Base-by-base conservation (phyloP, 2,329 filamentous ascomycete genomes). In the Scedosporium apiospermum region DNA sequence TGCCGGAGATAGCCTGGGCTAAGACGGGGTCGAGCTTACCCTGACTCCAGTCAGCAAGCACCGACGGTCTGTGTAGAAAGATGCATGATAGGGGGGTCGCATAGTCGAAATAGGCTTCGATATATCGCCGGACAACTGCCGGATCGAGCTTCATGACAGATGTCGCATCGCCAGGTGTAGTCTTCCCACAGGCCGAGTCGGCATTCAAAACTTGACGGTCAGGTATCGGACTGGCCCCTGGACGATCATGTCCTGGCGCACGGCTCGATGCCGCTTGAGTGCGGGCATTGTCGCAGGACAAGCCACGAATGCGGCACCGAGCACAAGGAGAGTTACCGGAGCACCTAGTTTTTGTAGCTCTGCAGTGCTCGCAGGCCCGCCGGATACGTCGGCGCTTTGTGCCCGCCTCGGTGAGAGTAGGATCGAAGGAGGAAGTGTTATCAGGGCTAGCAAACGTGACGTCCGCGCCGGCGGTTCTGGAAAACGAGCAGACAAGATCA, bases 301-400 rank as follows among this genome's bases (percentile, higher is more conserved):
- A 62, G 0, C 62, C 60, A 0, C 65, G 65, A 5, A 66, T 67
- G n/a, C 63, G 65, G 63, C 74, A 75, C 63, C 72, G 66, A 26
- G 34, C 46, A 21, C 74, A 75, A 6, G 74, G 73, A 9, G 66
- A 59, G 0, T 57, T 66, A 1, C 74, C 74, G 0, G 70, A 73
- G 62, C 75, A 76, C 41, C 72, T 75, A 0, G 70, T 68, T 61
- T 76, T 76, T 12, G 70, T 68, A 42, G 64, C 65, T 3, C 74
- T 69, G 65, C 75, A 76, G n/a, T 66, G 60, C 2, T 67, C 63
- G 61, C 75, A 76, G 5, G 75, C 74, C 6, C 63, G 63, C 0
- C 64, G 63, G 1, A 66, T 66, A 0, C 71, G 65, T 1, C 69
- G 65, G 3, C 71, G 64, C 63, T 69, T 69, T 34, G 67, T 70